Conservation (phyloP, 148 eudicot genomes). For the Arbutus unedo region DNA sequence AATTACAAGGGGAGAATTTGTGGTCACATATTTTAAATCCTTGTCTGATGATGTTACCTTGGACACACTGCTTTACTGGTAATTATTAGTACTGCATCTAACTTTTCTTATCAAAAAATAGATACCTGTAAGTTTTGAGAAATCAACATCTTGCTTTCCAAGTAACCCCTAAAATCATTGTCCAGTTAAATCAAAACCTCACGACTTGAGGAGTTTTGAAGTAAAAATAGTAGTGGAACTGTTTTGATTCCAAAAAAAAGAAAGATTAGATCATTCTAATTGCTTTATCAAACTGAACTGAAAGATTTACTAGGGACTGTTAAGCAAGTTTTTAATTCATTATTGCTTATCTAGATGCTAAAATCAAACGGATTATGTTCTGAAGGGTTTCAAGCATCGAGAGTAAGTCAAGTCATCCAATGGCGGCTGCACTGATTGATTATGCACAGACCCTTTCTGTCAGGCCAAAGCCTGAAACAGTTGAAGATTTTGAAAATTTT, state of each 20-base stretch:
- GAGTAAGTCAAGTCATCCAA: slow-evolving; percentile 94
- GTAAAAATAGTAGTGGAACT: no score
- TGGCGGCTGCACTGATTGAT: slow-evolving; percentile 73
- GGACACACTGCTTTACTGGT: slow-evolving; percentile 58
- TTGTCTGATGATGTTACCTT: slow-evolving; percentile 41
- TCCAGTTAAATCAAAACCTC: no score
- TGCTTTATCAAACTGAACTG: neutral
- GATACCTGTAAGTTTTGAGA: neutral
- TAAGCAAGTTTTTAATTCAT: neutral
- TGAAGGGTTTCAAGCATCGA: slow-evolving; percentile 89
- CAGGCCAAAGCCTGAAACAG: slow-evolving; percentile 65
- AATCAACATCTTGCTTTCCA: no score
- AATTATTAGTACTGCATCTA: neutral
- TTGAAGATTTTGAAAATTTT: slow-evolving; percentile 72
- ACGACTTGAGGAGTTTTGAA: no score
- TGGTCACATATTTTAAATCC: slow-evolving; percentile 42
- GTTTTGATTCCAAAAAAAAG: no score
- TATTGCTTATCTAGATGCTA: neutral
- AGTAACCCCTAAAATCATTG: no score
- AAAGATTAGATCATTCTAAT: neutral
- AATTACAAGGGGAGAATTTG: slow-evolving; percentile 81
- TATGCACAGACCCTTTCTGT: slow-evolving; percentile 45
- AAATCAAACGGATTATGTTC: neutral
- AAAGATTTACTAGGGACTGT: neutral
- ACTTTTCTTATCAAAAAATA: neutral